phyloP scores from a whole-genome alignment of 202 grass and related monocot species.

The Carex arenaria region DNA sequence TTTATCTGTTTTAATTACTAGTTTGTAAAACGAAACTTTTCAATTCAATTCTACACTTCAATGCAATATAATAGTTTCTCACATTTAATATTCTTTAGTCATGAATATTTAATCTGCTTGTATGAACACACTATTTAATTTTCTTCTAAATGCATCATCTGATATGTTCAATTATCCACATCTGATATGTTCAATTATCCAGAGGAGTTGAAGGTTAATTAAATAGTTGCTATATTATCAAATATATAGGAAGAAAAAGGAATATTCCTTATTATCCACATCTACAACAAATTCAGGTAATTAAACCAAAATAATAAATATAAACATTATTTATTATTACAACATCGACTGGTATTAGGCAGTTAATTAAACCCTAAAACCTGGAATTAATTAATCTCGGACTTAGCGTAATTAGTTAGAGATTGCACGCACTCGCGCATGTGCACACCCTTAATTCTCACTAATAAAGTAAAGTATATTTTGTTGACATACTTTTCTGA shows the following conservation, averaged over 20 bases:
- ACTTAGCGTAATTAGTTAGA: constrained; percentile 13
- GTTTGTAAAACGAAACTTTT: neutral
- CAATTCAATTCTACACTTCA: neutral
- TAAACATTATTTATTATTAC: no score
- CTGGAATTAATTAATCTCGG: neutral
- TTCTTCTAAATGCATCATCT: neutral
- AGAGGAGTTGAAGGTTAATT: no score
- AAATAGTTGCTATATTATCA: no score
- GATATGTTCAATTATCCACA: no score
- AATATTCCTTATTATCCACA: no score
- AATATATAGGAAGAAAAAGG: no score
- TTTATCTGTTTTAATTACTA: no score
- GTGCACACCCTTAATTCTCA: constrained; percentile 8
- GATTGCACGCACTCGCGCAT: neutral
- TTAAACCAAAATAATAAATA: no score
- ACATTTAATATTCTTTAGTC: neutral
- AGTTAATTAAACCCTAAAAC: no score
- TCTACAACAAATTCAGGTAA: no score
- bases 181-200: no score
- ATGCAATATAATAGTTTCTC: neutral
- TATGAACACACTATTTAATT: neutral
- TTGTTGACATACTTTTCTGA: constrained; percentile 17
- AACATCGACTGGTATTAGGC: no score
- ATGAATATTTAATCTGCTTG: neutral
- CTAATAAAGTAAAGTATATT: constrained; percentile 11